A percentile compares a stretch with the other conserved stretches of the same genome.
Conservation (phyloP, 139 green algal genomes). For the Diplosphaera chodatii region DNA sequence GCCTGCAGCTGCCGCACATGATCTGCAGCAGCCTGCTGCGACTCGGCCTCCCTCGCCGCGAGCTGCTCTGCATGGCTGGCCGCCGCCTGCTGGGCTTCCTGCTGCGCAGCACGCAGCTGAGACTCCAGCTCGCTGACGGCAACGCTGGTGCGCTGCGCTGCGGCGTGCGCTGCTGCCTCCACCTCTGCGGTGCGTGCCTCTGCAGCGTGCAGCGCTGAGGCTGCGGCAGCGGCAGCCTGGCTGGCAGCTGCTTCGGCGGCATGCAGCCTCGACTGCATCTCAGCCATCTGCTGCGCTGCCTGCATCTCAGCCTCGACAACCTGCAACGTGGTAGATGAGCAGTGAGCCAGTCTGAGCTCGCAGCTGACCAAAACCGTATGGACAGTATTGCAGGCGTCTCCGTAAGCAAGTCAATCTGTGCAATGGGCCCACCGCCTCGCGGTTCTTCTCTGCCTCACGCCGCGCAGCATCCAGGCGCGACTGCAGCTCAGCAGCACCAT, state of each 20-base stretch:
- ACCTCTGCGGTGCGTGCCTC: background rate
- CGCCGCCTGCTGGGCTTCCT: no score
- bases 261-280: background rate
- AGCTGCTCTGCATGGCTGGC: no score
- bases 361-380: no score
- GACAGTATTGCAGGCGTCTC: no score
- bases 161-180: background rate
- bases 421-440: slow-evolving; percentile 1
- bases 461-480: background rate
- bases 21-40: slow-evolving; percentile 24
- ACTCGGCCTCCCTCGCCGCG: no score
- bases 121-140: background rate
- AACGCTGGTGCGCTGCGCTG: background rate
- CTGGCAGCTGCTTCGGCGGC: no score
- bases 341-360: no score
- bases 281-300: background rate
- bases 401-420: no score
- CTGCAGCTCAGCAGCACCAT: background rate
- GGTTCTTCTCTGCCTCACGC: background rate
- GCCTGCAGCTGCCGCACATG: slow-evolving; percentile 26
- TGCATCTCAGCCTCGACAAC: background rate
- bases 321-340: background rate
- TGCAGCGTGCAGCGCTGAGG: background rate
- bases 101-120: slow-evolving; percentile 30
- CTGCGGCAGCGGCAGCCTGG: no score